Percentiles rank a stretch among this genome's conserved stretches.
Evolutionary conservation across 805 yeast species (phyloP).

Genomic region (Starmerella apis): DNA sequence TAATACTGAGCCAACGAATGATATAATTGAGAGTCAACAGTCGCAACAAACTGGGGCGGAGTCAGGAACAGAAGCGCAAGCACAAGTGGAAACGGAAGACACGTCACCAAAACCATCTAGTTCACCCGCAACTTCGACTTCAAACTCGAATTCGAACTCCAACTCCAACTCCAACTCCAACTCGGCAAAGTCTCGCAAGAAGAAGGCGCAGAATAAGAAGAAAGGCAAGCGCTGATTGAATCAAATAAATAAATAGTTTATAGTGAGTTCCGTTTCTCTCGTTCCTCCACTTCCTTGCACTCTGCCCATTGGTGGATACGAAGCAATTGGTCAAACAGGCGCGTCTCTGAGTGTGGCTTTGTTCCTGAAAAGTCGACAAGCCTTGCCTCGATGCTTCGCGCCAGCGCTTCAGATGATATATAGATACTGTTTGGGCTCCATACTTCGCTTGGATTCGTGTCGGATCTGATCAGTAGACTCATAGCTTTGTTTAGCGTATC

Average conservation of each 20-base stretch:
- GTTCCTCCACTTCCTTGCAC: neutral
- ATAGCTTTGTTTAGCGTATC: constrained; percentile 5
- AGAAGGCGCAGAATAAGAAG: constrained; percentile 7
- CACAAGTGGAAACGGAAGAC: neutral
- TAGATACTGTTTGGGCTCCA: neutral
- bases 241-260: neutral
- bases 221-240: constrained; percentile 10
- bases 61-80: too few relatives aligned
- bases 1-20: too few relatives aligned
- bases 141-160: neutral
- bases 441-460: neutral
- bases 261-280: neutral
- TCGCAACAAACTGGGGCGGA: too few relatives aligned
- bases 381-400: neutral
- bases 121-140: neutral
- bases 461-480: constrained; percentile 5
- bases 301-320: constrained; percentile 4
- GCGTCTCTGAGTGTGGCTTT: neutral
- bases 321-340: neutral
- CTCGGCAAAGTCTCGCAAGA: constrained; percentile 4
- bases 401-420: neutral
- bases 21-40: too few relatives aligned
- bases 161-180: neutral
- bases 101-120: neutral
- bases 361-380: neutral